Evolutionary conservation across 805 yeast genomes (phyloP).

Genomic region (Metschnikowia corniflorae): DNA sequence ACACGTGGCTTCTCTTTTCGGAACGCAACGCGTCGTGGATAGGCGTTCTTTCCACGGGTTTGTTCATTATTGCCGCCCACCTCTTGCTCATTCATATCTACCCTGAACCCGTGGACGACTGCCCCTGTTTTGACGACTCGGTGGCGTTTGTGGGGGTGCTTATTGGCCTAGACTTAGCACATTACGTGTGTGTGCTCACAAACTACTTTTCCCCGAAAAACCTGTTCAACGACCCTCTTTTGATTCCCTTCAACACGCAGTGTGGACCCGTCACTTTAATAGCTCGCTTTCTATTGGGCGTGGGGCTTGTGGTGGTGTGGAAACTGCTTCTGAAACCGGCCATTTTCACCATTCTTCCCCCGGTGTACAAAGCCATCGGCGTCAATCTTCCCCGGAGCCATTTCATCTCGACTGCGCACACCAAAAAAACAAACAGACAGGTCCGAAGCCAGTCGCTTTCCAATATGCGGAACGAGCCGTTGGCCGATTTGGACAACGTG

Average conservation of each 20-base stretch:
- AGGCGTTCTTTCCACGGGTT: conserved; percentile 29
- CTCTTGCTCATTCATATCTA: conserved; percentile 60
- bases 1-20: conserved; percentile 37
- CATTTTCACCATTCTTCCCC: conserved; percentile 54
- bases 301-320: conserved; percentile 65
- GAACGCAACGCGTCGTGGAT: conserved; percentile 19
- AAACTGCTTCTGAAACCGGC: conserved; percentile 68
- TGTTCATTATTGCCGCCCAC: conserved; percentile 38
- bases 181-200: conserved; percentile 44
- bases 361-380: conserved; percentile 47
- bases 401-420: conserved; percentile 37
- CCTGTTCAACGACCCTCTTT: conserved; percentile 25
- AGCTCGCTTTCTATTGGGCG: conserved; percentile 59
- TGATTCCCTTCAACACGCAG: conserved; percentile 27
- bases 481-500: conserved; percentile 25
- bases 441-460: conserved; percentile 39
- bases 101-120: conserved; percentile 83
- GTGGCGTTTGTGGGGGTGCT: conserved; percentile 91
- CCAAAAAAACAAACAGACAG: conserved; percentile 28
- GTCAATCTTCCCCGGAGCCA: conserved; percentile 37
- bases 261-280: conserved; percentile 20
- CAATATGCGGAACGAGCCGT: conserved; percentile 28
- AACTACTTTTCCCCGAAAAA: conserved; percentile 23
- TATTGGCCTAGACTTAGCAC: conserved; percentile 67
- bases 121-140: conserved; percentile 95